Base-by-base conservation (phyloP, 371 early-diverging fungal genomes). In the Globomyces sp. region DNA sequence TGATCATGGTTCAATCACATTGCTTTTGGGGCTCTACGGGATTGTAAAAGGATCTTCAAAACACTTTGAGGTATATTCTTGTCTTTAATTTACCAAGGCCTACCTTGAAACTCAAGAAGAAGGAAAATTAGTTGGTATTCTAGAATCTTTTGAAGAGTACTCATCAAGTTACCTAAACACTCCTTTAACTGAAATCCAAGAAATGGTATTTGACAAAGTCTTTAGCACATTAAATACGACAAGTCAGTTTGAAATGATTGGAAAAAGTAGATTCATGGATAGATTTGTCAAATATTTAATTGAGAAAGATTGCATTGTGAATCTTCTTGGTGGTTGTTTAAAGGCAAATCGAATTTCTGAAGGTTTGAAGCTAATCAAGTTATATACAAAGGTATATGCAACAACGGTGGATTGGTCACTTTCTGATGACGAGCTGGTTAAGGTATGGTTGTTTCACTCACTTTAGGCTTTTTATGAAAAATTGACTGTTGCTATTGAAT, bases 201-300 rank as follows among this genome's bases (percentile, higher is more conserved):
- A 34, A 10, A 8, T 6, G 57, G 5, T 41, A 36, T 58, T 60
- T 58, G 52, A 46, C 6, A 50, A 51, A 58, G 66, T 66, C 50
- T 60, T 60, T 60, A 37, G 37, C 13, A 10, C 44, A 37, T 44
- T 70, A 24, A 60, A 70, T 64, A 51, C 41, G 1, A 8, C 13
- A 3, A 45, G 67, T 5, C 41, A 48, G 41, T 70, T 66, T 64
- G 44, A 57, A 55, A 5, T 45, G 8, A 65, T 70, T 13, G 63
- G 58, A 4, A 48, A 47, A 13, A 50, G 67, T 10, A n/a, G 11
- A 37, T 67, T 50, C 11, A 63, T 67, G 10, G 42, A 42, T 8
- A 57, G 48, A 9, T 67, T 70, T 57, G 71, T 70, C 44, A 45
- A 50, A 36, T 58, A 69, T 40, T 46, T 72, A 36, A 63, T 72